Evolutionary conservation across 2,329 filamentous ascomycete species (phyloP), one percentile per base, ranked within the genome.

Genomic region (Colletotrichum camelliae): DNA sequence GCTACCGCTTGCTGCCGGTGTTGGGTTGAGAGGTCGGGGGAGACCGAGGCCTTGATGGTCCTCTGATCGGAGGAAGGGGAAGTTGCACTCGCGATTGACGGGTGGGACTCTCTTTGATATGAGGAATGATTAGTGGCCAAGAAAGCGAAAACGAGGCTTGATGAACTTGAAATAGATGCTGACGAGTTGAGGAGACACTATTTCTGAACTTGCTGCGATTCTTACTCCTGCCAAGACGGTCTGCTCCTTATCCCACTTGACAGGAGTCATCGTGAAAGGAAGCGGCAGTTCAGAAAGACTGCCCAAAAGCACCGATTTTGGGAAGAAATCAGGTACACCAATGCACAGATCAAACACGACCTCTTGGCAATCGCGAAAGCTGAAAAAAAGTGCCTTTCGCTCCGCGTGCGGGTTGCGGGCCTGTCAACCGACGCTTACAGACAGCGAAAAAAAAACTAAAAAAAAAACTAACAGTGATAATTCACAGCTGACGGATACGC

Each of bases 361-460:
- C 12, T 69, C 70, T 73, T 75, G 74, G 70, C 74, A 31, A 18
- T 48, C 10, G 43, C 4, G 58, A 15, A 65, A 60, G 64, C 70
- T 55, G 73, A 39, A n/a, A 39, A n/a, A 16, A n/a, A 5, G 1
- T 27, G 39, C 21, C 18, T 39, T 67, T 68, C 13, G 58, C 64
- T 48, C 27, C 24, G 43, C 18, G 0, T 7, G 31, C 58, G 57
- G 64, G 3, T 35, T 75, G 58, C 73, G 73, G 73, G 43, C 62
- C 69, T 64, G 15, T 5, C 33, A 31, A 69, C 67, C 52, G 43
- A 2, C 2, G 39, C 58, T 48, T 24, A 24, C 24, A 24, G 24
- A 24, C 24, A 24, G 24, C 4, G 3, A 24, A 24, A 24, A 24
- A 24, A 24, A 21, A 21, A 21, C 39, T 7, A 0, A 48, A 12